Conservation (phyloP, 306 rosid genomes). For the Abrus precatorius region DNA sequence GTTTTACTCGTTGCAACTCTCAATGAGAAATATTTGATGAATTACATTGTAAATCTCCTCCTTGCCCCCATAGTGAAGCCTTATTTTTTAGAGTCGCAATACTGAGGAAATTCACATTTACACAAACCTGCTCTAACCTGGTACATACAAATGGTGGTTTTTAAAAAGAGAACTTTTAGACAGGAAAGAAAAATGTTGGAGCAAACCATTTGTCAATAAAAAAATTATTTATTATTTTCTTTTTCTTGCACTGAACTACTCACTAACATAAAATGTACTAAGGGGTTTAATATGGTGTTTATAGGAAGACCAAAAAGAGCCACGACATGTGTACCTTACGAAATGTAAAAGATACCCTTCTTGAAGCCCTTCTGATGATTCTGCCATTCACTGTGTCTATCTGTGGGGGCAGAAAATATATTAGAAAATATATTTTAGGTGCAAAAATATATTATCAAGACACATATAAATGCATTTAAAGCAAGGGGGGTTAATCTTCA, state of each 20-base stretch:
- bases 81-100: constrained; percentile 72
- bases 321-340: constrained; percentile 68
- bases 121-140: constrained; percentile 81
- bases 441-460: constrained; percentile 33
- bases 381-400: constrained; percentile 73
- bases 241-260: not conserved
- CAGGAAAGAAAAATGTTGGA: constrained; percentile 12
- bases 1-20: constrained; percentile 32
- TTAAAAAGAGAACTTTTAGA: constrained; percentile 19
- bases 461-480: constrained; percentile 22
- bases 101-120: constrained; percentile 70
- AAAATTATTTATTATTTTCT: too few relatives aligned
- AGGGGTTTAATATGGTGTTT: constrained; percentile 3
- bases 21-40: constrained; percentile 4
- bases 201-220: not conserved
- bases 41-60: constrained; percentile 4
- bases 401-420: constrained; percentile 51
- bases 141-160: constrained; percentile 23
- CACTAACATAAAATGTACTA: constrained; percentile 12
- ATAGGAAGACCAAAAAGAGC: constrained; percentile 23
- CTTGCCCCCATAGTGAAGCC: constrained; percentile 28
- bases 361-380: constrained; percentile 71
- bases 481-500: not conserved
- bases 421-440: constrained; percentile 25
- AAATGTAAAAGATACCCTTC: constrained; percentile 90